phyloP scores from a whole-genome alignment of 73 alveolate genomes.

The Stentor coeruleus region DNA sequence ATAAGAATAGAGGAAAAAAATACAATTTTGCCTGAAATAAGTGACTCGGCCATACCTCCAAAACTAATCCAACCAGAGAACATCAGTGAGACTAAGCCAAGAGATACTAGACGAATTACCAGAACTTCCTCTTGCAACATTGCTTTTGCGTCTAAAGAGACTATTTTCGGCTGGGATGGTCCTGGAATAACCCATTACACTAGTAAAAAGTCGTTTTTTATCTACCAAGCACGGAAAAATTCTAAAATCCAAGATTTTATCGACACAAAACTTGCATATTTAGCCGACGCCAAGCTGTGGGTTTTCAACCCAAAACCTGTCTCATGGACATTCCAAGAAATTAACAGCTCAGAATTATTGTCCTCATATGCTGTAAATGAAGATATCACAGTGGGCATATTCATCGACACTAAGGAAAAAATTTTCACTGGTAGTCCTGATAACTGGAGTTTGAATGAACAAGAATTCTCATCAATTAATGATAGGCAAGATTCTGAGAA shows the following conservation, averaged over 20 bases:
- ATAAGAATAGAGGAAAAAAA: constrained; percentile 65
- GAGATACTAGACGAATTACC: constrained; percentile 6
- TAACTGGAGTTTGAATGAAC: constrained; percentile 9
- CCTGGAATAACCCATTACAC: not conserved
- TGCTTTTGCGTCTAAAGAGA: constrained; percentile 15
- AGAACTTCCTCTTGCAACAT: not conserved
- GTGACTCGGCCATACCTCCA: constrained; percentile 11
- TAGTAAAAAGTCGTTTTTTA: not conserved
- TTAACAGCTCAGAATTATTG: not conserved
- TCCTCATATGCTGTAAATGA: not conserved
- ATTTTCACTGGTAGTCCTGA: not conserved
- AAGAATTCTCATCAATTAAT: not conserved
- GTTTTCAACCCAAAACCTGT: constrained; percentile 7
- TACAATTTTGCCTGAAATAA: not conserved
- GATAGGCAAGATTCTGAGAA: not conserved
- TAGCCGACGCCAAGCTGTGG: not conserved
- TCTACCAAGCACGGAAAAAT: not conserved
- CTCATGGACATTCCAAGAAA: constrained; percentile 6
- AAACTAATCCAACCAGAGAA: not conserved
- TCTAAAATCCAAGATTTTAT: not conserved
- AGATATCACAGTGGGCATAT: not conserved
- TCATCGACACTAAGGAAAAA: not conserved
- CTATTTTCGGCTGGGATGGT: constrained; percentile 10
- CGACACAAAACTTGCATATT: not conserved
- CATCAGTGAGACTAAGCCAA: not conserved